A percentile compares a stretch with the other conserved stretches of the same genome.
Conservation (phyloP, 345 rosid species). For the Erodium maritimum region DNA sequence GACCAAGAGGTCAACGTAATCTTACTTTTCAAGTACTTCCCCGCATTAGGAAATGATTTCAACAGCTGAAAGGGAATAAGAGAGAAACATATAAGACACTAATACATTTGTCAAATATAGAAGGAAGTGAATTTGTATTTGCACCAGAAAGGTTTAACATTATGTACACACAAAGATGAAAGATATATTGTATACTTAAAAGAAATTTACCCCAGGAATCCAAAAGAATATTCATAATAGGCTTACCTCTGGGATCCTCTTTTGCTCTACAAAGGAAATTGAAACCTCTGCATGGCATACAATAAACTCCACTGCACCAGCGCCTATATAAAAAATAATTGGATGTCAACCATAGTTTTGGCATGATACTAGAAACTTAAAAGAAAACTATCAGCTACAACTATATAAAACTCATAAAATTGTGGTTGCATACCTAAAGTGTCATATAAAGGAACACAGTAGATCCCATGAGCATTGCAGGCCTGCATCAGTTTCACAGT, state of each 20-base stretch:
- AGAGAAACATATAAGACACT: constrained; percentile 7
- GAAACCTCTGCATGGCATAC: constrained; percentile 83
- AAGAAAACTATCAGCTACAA: background rate
- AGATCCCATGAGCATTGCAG: constrained; percentile 95
- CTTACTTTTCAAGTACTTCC: constrained; percentile 68
- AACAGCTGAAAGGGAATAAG: constrained; percentile 41
- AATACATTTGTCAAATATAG: background rate
- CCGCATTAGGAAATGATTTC: constrained; percentile 66
- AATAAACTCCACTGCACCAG: constrained; percentile 81
- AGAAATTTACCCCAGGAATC: background rate
- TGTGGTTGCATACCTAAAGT: constrained; percentile 56
- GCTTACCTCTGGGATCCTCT: constrained; percentile 74
- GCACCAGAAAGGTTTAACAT: too few relatives aligned
- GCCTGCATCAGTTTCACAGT: constrained; percentile 47
- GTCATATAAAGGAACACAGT: constrained; percentile 92
- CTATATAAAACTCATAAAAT: background rate
- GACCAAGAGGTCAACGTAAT: constrained; percentile 5
- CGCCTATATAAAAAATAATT: constrained; percentile 40
- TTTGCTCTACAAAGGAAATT: constrained; percentile 81
- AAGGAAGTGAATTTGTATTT: background rate
- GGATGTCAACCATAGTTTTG: constrained; percentile 6
- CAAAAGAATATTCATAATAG: background rate
- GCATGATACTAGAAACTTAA: background rate
- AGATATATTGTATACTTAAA: background rate
- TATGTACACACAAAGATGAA: background rate